Base-by-base conservation (phyloP, 148 eudicot species). In the Agrostemma githago region DNA sequence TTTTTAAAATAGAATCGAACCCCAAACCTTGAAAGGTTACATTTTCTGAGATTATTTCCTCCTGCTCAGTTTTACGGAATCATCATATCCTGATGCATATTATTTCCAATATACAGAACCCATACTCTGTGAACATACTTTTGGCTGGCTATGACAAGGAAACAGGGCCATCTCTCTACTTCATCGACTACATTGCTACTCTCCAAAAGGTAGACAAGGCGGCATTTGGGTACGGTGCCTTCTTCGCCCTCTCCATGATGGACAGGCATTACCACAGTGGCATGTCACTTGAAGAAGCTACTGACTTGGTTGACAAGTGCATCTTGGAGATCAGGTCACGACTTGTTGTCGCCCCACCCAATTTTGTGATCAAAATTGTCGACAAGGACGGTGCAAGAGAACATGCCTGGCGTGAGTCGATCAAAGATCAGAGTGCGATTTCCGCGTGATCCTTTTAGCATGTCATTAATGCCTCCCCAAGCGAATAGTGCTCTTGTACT, bases 121-220 rank as follows among this genome's bases (percentile, higher is more conserved):
- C 97, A 5, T 90, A 92, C 72, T 63, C 57, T 66, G 97, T 92
- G 62, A 92, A 92, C 74, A 80, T 92, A 14, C 78, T 92, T 51
- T 78, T 92, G 78, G 93, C 93, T 81, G 97, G 97, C 59, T 92
- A 85, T 54, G 97, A 92, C 83, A 84, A 87, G 81, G 93, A 88
- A 65, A 82, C 79, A 3, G 96, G 97, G 59, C 97, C 97, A 11
- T 90, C 97, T 5, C 84, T 92, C 42, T 90, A 88, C 84, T 88
- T 79, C 87, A 86, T 92, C 5, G 97, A 92, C 73, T 92, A 92
- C 77, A 85, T 88, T 76, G 93, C 97, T 46, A 85, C 95, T 14
- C 85, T 90, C 64, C 92, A 90, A 93, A 92, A 92, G 79, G 85
- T 92, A 21, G 91, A 90, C 73, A 90, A 90, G 81, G 97, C 86